These are phyloP conservation scores for Forsythia viridissima DNA, from an alignment of 257 asterid genomes.

Conservation along the genomic window DNA sequence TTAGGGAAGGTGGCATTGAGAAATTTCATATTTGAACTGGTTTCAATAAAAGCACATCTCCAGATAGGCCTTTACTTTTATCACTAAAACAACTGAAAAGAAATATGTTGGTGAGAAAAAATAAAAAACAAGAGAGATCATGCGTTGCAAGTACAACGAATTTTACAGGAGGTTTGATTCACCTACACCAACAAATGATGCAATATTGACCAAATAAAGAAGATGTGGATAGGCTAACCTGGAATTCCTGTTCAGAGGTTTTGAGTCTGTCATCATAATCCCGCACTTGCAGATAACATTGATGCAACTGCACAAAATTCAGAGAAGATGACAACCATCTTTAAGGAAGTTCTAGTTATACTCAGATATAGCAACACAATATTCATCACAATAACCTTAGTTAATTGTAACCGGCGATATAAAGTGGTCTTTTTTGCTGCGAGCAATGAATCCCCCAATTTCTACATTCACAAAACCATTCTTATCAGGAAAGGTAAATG, in stretches of 20 bases:
- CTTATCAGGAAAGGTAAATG: constrained; percentile 20
- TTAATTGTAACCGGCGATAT: constrained; percentile 55
- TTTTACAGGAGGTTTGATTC: background rate
- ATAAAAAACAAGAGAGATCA: background rate
- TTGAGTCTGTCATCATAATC: constrained; percentile 67
- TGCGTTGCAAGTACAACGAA: background rate
- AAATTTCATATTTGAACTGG: background rate
- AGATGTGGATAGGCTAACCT: constrained; percentile 43
- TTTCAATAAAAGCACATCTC: background rate
- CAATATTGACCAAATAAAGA: background rate
- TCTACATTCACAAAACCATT: constrained; percentile 42
- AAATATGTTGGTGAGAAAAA: background rate
- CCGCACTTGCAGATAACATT: constrained; percentile 59
- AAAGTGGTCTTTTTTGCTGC: constrained; percentile 58
- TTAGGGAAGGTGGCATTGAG: background rate
- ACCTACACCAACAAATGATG: background rate
- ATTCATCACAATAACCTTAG: constrained; percentile 51
- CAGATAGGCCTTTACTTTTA: background rate
- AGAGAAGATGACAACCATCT: constrained; percentile 14
- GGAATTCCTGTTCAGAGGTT: constrained; percentile 69
- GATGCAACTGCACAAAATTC: constrained; percentile 55
- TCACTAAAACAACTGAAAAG: background rate
- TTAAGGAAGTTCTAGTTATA: constrained; percentile 8
- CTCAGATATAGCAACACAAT: constrained; percentile 1
- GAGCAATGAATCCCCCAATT: constrained; percentile 63